Evolutionary conservation across 805 yeast genomes (phyloP).

Genomic region (Clavispora phyllophila): DNA sequence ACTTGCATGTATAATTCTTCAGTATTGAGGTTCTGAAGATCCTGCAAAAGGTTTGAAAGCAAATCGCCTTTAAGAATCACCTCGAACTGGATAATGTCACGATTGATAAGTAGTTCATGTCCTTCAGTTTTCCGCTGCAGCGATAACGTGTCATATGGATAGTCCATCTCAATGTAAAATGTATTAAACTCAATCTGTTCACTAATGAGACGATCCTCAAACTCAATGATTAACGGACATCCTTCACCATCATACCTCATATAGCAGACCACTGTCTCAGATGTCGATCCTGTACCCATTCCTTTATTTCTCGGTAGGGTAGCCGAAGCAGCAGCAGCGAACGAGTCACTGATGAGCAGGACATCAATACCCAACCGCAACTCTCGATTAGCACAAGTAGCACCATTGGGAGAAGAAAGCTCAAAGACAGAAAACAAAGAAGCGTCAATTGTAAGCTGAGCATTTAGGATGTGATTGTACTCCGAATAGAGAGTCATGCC

Average conservation of each 20-base stretch:
- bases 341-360: conserved; percentile 30
- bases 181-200: conserved; percentile 40
- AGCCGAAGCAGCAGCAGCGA: conserved; percentile 26
- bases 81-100: conserved; percentile 28
- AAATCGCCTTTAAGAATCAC: conserved; percentile 36
- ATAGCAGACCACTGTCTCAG: conserved; percentile 28
- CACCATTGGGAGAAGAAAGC: conserved; percentile 12
- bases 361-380: conserved; percentile 33
- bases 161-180: conserved; percentile 26
- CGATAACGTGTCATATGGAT: conserved; percentile 18
- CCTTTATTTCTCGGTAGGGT: conserved; percentile 7
- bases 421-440: conserved; percentile 30
- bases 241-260: conserved; percentile 37
- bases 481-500: conserved; percentile 34
- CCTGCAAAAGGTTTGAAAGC: conserved; percentile 31
- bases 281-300: conserved; percentile 2
- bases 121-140: conserved; percentile 13
- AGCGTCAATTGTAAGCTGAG: conserved; percentile 32
- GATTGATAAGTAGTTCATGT: conserved; percentile 20
- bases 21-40: conserved; percentile 33
- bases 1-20: conserved; percentile 28
- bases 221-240: conserved; percentile 33
- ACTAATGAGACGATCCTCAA: conserved; percentile 36
- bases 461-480: conserved; percentile 32
- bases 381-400: conserved; percentile 4